A percentile compares a stretch with the other conserved stretches of the same genome.
Conservation (phyloP, 2,329 filamentous ascomycete species). For the Talaromyces amestolkiae region DNA sequence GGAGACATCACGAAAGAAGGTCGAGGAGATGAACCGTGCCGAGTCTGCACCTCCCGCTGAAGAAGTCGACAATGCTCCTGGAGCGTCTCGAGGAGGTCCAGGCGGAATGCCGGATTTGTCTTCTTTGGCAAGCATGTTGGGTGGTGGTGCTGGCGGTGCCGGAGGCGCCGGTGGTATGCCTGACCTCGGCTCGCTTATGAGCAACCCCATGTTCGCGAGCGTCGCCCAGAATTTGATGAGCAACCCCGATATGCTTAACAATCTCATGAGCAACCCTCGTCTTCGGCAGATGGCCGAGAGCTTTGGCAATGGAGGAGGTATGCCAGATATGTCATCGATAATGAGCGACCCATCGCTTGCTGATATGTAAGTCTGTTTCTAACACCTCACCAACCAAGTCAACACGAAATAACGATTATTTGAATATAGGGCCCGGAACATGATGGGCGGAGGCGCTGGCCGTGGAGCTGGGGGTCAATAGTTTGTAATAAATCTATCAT, state of each 20-base stretch:
- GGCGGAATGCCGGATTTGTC: slow-evolving; percentile 71
- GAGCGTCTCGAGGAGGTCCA: slow-evolving; percentile 47
- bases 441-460: slow-evolving; percentile 62
- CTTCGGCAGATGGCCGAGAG: slow-evolving; percentile 82
- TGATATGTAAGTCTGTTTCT: slow-evolving; percentile 70
- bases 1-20: slow-evolving; percentile 85
- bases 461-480: slow-evolving; percentile 25
- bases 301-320: slow-evolving; percentile 71
- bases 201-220: slow-evolving; percentile 94
- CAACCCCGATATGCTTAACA: slow-evolving; percentile 88
- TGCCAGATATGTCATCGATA: slow-evolving; percentile 80
- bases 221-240: slow-evolving; percentile 98
- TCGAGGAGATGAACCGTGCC: slow-evolving; percentile 70
- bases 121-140: slow-evolving; percentile 70
- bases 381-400: neutral
- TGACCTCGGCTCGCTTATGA: slow-evolving; percentile 84
- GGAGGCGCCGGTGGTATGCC: slow-evolving; percentile 72
- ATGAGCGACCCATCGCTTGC: slow-evolving; percentile 93
- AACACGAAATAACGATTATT: slow-evolving; percentile 20
- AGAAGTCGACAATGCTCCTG: slow-evolving; percentile 51
- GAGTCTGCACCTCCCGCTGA: slow-evolving; percentile 52
- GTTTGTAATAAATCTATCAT: slow-evolving; percentile 2
- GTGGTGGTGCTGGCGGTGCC: slow-evolving; percentile 49
- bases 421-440: slow-evolving; percentile 58
- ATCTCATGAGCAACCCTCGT: slow-evolving; percentile 90